Evolutionary conservation across 2,329 filamentous ascomycete genomes (phyloP), one percentile per base, ranked within the genome.

Genomic region (Ceratocystis smalleyi): DNA sequence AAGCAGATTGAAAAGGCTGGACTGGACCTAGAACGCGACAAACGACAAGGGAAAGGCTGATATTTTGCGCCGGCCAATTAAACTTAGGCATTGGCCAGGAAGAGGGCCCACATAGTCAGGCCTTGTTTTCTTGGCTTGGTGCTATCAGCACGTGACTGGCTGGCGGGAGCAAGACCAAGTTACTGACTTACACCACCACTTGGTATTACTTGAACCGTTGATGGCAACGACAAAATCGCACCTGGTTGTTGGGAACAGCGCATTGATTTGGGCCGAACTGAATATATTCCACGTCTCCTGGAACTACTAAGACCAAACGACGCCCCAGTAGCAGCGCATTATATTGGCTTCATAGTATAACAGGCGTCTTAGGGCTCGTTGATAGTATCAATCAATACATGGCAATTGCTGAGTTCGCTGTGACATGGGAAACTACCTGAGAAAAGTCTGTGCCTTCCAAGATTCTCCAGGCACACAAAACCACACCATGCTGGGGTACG

Each of bases 51-150:
- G 64, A 63, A 63, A 66, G 64, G 64, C 64, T 66, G 64, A 47
- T 60, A 51, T 12, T 59, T 61, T 66, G 64, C 64, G 61, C 61
- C 55, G 43, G 45, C 64, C 64, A 66, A 66, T 66, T 22, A 63
- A 63, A 66, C 47, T 40, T 49, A 3, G 5, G 7, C 40, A 63
- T 51, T 66, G 40, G 54, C 24, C 2, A 15, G 43, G 19, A 19
- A 7, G 3, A 55, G 3, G 54, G n/a, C 54, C 64, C 64, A 66
- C 64, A 32, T 24, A 24, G 27, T 22, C 4, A 12, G 19, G n/a
- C 47, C 47, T 8, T 57, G 24, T 3, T 35, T 35, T 22, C 2
- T 35, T n/a, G 43, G n/a, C 2, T 35, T n/a, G 43, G n/a, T n/a
- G 4, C 30, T 60, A 61, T 43, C 54, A 24, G 30, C 61, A 66